These are phyloP conservation scores for Rhodotorula graminis DNA, from an alignment of 768 basidiomycete species.

Conservation along the genomic window DNA sequence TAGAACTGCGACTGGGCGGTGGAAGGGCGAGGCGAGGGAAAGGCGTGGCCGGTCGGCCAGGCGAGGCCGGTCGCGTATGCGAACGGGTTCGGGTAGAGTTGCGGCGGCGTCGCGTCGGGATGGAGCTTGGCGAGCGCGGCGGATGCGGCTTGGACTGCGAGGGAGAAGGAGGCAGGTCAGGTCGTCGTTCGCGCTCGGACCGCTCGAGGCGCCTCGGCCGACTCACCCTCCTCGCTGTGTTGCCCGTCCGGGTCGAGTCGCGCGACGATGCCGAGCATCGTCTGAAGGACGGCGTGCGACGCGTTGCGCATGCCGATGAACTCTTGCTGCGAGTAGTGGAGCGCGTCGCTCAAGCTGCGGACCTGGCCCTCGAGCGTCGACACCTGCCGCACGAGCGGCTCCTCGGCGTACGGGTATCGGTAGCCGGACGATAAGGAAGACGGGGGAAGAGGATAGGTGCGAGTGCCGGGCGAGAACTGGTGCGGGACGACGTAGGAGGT, in stretches of 20 bases:
- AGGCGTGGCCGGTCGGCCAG: background rate
- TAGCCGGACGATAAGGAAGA: background rate
- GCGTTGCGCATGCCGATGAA: background rate
- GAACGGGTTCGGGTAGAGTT: background rate
- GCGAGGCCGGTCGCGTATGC: background rate
- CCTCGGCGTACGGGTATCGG: background rate
- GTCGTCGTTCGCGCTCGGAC: background rate
- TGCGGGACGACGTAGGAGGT: background rate
- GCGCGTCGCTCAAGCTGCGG: constrained; percentile 8
- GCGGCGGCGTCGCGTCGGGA: background rate
- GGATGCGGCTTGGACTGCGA: constrained; percentile 22
- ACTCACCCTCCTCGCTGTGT: constrained; percentile 16
- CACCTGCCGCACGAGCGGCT: constrained; percentile 1
- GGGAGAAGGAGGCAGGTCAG: background rate
- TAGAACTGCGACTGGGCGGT: constrained; percentile 16
- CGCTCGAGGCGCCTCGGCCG: background rate
- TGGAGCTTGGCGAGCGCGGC: constrained; percentile 8
- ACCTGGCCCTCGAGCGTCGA: constrained; percentile 11
- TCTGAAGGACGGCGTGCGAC: constrained; percentile 8
- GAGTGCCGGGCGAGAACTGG: constrained; percentile 4
- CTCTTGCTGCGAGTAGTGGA: constrained; percentile 21
- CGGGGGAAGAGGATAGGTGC: background rate
- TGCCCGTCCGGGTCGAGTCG: constrained; percentile 5
- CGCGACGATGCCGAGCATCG: constrained; percentile 12
- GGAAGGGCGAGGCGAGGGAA: background rate